Base-by-base conservation (phyloP, 306 rosid genomes). In the Ammopiptanthus mongolicus region DNA sequence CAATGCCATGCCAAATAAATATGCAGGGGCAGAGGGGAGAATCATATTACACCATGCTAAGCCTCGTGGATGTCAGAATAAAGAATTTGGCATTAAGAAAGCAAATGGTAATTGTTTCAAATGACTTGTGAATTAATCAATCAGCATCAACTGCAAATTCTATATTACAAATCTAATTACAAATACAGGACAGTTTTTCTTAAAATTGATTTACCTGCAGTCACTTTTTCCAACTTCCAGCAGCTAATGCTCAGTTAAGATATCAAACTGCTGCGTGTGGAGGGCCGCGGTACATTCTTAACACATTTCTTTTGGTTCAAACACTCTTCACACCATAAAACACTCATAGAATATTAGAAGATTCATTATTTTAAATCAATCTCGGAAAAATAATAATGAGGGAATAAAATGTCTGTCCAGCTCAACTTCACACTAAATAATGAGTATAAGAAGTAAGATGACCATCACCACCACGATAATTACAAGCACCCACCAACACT, bases 401-500 rank as follows among this genome's bases (percentile, higher is more conserved):
- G 66, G 22, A 58, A 67, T 50, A n/a, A 55, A 55, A 74, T 76
- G 34, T 65, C 23, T 34, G 55, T 22, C 53, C 77, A 60, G 33
- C 65, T 61, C 60, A 59, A 44, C 50, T 48, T 66, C 82, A 44
- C 33, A 48, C 74, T 86, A 90, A 76, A 84, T 14, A 74, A 87
- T 67, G 55, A 90, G 80, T 53, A 86, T n/a, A 52, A 90, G 0
- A 25, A 90, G 65, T 36, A 87, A 8, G 58, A 90, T 65, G 59
- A 82, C 83, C 81, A 86, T 6, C 75, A 80, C 90, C 51, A 67
- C 62, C 41, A 82, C 87, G 53, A 86, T 10, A 41, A 84, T 50
- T 72, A 17, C 68, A 71, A 87, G 57, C 84, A 80, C 80, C 96
- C 92, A 90, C 89, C 92, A 87, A 81, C 87, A 90, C 96, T 90